Conservation (phyloP, 2,329 filamentous ascomycete species). For the Fusarium nygamai region DNA sequence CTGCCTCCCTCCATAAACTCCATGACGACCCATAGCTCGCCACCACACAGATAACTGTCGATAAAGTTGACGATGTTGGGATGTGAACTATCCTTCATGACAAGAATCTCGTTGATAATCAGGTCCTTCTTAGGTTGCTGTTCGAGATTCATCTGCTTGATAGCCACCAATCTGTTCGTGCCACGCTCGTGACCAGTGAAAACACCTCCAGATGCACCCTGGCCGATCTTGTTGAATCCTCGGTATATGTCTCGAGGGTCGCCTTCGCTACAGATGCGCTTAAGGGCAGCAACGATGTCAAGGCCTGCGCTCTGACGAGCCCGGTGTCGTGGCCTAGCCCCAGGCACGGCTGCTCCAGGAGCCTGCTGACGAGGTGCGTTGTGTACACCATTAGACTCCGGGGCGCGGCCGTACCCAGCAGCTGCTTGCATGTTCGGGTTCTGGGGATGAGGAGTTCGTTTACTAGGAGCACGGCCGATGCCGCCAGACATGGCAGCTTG, state of each 20-base stretch:
- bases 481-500: slow-evolving; percentile 80
- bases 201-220: slow-evolving; percentile 95
- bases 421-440: slow-evolving; percentile 38
- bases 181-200: slow-evolving; percentile 89
- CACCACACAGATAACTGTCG: slow-evolving; percentile 89
- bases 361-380: slow-evolving; percentile 51
- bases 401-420: slow-evolving; percentile 43
- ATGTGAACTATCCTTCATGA: slow-evolving; percentile 99
- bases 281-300: slow-evolving; percentile 84
- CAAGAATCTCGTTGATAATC: slow-evolving; percentile 98
- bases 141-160: slow-evolving; percentile 99
- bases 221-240: slow-evolving; percentile 92
- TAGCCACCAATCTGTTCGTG: slow-evolving; percentile 89
- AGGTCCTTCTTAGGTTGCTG: slow-evolving; percentile 99
- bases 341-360: slow-evolving; percentile 53
- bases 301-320: slow-evolving; percentile 80
- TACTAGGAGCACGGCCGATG: slow-evolving; percentile 78
- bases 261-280: slow-evolving; percentile 88
- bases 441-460: slow-evolving; percentile 63
- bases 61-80: slow-evolving; percentile 99
- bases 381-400: slow-evolving; percentile 46
- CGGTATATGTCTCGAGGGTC: slow-evolving; percentile 91
- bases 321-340: slow-evolving; percentile 78
- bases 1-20: slow-evolving; percentile 99
- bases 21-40: slow-evolving; percentile 99